Conservation (phyloP, 305 asterid species). For the Rubia peregrina region DNA sequence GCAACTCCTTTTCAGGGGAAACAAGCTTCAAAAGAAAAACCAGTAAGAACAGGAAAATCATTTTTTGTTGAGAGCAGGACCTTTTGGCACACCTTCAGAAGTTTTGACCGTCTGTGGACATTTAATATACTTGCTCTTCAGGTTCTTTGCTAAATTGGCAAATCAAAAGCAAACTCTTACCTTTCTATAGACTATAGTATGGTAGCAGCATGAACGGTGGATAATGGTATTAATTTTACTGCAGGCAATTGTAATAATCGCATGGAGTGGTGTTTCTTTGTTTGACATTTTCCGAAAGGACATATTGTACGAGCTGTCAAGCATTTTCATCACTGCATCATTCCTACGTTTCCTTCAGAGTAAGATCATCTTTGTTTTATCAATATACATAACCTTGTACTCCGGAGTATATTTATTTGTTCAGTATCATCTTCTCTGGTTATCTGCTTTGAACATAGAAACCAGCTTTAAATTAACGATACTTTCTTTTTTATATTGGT, state of each 20-base stretch:
- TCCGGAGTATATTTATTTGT: too few species aligned
- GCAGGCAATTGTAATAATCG: conserved; percentile 76
- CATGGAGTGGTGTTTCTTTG: conserved; percentile 69
- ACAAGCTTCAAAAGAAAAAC: conserved; percentile 32
- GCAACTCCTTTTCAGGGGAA: conserved; percentile 55
- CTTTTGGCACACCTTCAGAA: conserved; percentile 94
- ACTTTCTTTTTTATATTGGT: conserved; percentile 22
- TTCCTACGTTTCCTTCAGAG: conserved; percentile 88
- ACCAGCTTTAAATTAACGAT: conserved; percentile 15
- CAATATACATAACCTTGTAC: not conserved
- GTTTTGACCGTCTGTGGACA: conserved; percentile 98
- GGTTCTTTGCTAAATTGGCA: conserved; percentile 36
- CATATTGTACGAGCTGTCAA: conserved; percentile 53
- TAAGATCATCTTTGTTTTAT: conserved; percentile 29
- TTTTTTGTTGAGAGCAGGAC: conserved; percentile 92
- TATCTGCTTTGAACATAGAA: not conserved
- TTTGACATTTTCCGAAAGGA: conserved; percentile 56
- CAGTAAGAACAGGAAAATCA: conserved; percentile 73
- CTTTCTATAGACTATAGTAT: conserved; percentile 14
- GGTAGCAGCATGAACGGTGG: conserved; percentile 19
- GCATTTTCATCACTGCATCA: conserved; percentile 95
- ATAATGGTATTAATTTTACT: conserved; percentile 22
- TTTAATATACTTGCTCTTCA: conserved; percentile 77
- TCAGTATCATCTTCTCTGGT: not conserved
- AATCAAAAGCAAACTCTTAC: conserved; percentile 3